Conservation (phyloP, 345 rosid genomes). For the Hirschfeldia incana region DNA sequence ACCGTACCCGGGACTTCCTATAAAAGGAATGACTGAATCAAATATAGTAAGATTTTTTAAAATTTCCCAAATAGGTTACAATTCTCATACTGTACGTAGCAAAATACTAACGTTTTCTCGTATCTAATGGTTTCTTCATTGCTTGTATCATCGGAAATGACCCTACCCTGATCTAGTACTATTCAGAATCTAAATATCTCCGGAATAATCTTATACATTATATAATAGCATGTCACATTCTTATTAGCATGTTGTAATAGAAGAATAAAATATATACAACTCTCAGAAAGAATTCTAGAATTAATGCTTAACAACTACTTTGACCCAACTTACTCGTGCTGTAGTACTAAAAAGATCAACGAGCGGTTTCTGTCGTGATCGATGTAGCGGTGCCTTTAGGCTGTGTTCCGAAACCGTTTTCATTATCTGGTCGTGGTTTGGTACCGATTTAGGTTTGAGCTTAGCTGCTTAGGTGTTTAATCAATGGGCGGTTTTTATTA, state of each 20-base stretch:
- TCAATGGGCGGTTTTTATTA: neutral
- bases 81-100: neutral
- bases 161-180: no score
- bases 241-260: neutral
- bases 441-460: neutral
- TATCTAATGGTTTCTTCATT: constrained; percentile 20
- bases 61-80: neutral
- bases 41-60: neutral
- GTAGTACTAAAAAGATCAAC: neutral
- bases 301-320: constrained; percentile 18
- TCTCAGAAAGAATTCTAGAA: constrained; percentile 1
- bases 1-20: constrained; percentile 11
- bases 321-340: constrained; percentile 3
- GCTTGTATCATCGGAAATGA: constrained; percentile 10
- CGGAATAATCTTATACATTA: neutral
- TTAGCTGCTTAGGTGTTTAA: neutral
- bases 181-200: neutral
- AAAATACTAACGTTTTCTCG: neutral
- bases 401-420: neutral
- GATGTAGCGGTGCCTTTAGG: neutral
- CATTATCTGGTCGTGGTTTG: neutral
- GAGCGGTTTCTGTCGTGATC: neutral
- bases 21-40: constrained; percentile 16
- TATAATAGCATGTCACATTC: neutral
- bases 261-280: neutral